Percentiles rank a stretch among this genome's conserved stretches.
These are phyloP conservation scores for Trypanosoma vivax DNA, from an alignment of 208 protist genomes.

Conservation along the genomic window DNA sequence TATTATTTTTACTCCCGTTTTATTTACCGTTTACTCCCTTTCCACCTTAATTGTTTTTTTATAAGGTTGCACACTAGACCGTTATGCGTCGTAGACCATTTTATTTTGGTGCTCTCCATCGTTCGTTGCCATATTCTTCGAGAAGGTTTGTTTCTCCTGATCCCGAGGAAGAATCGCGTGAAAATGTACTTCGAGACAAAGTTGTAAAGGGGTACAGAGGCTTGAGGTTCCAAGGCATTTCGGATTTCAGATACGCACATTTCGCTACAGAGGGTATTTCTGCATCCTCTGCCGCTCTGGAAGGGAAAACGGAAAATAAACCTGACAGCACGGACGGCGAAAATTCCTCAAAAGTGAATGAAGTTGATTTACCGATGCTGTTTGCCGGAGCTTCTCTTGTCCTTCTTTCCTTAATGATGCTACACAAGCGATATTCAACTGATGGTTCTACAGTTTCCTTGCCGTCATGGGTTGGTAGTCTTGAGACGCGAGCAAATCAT, in stretches of 20 bases:
- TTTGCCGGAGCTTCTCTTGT: conserved; percentile 47
- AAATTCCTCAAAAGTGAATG: conserved; percentile 5
- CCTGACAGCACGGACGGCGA: not conserved
- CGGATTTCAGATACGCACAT: conserved; percentile 45
- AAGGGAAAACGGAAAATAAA: conserved; percentile 3
- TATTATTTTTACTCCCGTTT: no score
- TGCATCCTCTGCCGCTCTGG: conserved; percentile 10
- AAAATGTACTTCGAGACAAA: conserved; percentile 43
- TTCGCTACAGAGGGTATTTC: conserved; percentile 34
- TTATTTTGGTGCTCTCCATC: not conserved
- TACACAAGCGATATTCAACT: conserved; percentile 34
- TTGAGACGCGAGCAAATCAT: conserved; percentile 53
- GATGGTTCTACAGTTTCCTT: conserved; percentile 32
- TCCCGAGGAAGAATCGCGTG: conserved; percentile 31
- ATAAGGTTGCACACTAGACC: no score
- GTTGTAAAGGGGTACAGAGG: conserved; percentile 44
- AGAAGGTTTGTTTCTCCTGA: conserved; percentile 18
- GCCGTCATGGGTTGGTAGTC: conserved; percentile 51
- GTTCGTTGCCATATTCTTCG: not conserved
- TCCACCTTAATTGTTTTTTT: no score
- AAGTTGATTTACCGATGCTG: conserved; percentile 59
- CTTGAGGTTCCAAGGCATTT: conserved; percentile 36
- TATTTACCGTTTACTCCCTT: no score
- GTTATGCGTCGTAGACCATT: no score
- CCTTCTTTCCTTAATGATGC: conserved; percentile 48